Evolutionary conservation across 441 rosid species (phyloP).

Genomic region (Theobroma grandiflorum): DNA sequence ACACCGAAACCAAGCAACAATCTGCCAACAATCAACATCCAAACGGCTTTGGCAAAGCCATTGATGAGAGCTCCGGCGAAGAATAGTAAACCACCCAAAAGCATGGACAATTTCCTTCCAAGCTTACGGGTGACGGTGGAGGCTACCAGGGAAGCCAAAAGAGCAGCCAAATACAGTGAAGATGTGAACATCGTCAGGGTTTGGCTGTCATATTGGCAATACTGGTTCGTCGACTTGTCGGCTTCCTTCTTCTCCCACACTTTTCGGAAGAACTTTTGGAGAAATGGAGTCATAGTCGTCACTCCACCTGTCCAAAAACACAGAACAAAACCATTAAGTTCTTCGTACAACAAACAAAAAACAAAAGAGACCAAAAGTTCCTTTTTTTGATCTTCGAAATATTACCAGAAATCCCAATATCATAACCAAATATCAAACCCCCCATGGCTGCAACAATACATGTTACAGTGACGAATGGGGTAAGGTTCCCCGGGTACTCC

Average conservation of each 20-base stretch:
- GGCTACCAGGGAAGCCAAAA: conserved; percentile 66
- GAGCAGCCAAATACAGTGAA: conserved; percentile 85
- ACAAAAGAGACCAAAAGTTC: not conserved
- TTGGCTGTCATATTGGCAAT: conserved; percentile 78
- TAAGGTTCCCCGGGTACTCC: conserved; percentile 88
- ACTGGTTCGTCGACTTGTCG: conserved; percentile 57
- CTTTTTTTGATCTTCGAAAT: not conserved
- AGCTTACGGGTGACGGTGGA: conserved; percentile 57
- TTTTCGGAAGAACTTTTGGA: conserved; percentile 68
- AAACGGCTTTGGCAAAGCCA: conserved; percentile 64
- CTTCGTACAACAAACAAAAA: not conserved
- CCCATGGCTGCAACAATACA: conserved; percentile 97
- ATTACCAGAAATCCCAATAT: conserved; percentile 90
- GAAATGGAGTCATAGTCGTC: conserved; percentile 82
- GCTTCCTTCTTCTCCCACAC: conserved; percentile 63
- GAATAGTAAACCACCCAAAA: conserved; percentile 78
- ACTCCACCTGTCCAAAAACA: conserved; percentile 72
- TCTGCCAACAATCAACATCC: conserved; percentile 88
- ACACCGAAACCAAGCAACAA: conserved; percentile 91
- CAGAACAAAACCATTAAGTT: not conserved
- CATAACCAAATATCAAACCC: conserved; percentile 94
- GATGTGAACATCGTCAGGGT: conserved; percentile 86
- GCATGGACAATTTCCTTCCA: conserved; percentile 76
- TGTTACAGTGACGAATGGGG: conserved; percentile 71
- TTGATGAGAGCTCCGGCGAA: conserved; percentile 83